Percentiles rank a stretch among this genome's conserved stretches.
Conservation (phyloP, 306 rosid genomes). For the Pachyrhizus erosus region DNA sequence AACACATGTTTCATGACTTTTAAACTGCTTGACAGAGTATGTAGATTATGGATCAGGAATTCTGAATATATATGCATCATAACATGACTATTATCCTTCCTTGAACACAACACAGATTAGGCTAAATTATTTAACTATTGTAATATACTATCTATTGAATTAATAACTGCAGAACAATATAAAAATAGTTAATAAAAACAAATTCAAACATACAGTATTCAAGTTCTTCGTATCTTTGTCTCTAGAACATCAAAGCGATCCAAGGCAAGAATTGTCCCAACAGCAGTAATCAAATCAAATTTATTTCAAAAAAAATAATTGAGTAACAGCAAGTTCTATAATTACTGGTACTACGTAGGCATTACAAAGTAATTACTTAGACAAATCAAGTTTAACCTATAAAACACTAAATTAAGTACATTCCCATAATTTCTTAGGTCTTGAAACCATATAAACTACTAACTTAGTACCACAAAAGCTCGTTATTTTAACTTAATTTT, state of each 20-base stretch:
- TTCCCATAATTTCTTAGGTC: not conserved
- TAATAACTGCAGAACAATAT: too few species aligned
- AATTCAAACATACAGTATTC: not conserved
- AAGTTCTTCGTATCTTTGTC: not conserved
- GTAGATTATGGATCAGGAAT: not conserved
- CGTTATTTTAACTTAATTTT: not conserved
- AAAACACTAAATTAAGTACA: not conserved
- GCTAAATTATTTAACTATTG: not conserved
- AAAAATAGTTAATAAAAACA: not conserved
- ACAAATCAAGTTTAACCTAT: not conserved
- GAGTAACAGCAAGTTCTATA: not conserved
- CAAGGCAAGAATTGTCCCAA: constrained; percentile 33
- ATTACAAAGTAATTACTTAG: not conserved
- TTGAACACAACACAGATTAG: not conserved
- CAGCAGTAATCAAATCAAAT: constrained; percentile 11
- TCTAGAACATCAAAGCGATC: not conserved
- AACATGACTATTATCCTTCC: not conserved
- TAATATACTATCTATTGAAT: not conserved
- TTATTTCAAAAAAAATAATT: not conserved
- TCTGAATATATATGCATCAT: not conserved
- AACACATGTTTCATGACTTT: not conserved
- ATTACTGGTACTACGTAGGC: not conserved
- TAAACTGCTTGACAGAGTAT: not conserved
- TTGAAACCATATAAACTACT: not conserved
- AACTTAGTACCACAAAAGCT: not conserved